Base-by-base conservation (phyloP, 768 basidiomycete genomes). In the Pulveroboletus frians region DNA sequence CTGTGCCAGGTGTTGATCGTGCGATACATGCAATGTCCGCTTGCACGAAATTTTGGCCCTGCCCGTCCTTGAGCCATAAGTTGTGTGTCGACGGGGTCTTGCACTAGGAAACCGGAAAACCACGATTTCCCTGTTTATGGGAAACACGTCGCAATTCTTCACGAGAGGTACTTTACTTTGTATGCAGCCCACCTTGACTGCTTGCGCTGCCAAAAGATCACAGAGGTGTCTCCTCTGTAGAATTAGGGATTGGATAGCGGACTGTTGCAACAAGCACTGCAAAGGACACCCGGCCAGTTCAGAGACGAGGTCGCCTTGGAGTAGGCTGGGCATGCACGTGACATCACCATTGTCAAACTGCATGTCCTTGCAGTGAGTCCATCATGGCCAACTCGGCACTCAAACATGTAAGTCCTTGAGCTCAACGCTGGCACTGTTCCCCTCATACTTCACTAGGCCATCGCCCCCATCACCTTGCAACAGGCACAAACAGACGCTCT, bases 401-500 rank as follows among this genome's bases (percentile, higher is more conserved):
- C 54, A 77, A 72, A 56, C 74, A 75, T 59, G 76, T 76, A 50
- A 40, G 70, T 57, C 43, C 0, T 17, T n/a, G 35, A 9, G 37
- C n/a, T 27, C 40, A 14, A 5, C 21, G 32, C 30, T 20, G 14
- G 2, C 13, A 13, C 10, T 3, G 35, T 54, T 52, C 42, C 47
- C n/a, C 41, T 74, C 69, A 68, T 46, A 67, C 64, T 57, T 56
- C 58, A 27, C 45, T 52, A 76, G 62, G 69, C 66, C 30, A 67
- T 71, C 43, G 61, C 78, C 9, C 63, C 77, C 36, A 64, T 73
- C 39, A 88, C 91, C 3, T 76, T 99, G 40, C 92, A 96, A 59
- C 85, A 92, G 65, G 78, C 84, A 4, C 96, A 98, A 70, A 92
- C 92, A 13, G 76, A 79, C 54, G 87, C 93, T 3, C 74, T 99